Percentiles rank a stretch among this genome's conserved stretches.
These are phyloP conservation scores for Furcasterigmium furcatum DNA, from an alignment of 2,329 filamentous ascomycete species.

Conservation along the genomic window DNA sequence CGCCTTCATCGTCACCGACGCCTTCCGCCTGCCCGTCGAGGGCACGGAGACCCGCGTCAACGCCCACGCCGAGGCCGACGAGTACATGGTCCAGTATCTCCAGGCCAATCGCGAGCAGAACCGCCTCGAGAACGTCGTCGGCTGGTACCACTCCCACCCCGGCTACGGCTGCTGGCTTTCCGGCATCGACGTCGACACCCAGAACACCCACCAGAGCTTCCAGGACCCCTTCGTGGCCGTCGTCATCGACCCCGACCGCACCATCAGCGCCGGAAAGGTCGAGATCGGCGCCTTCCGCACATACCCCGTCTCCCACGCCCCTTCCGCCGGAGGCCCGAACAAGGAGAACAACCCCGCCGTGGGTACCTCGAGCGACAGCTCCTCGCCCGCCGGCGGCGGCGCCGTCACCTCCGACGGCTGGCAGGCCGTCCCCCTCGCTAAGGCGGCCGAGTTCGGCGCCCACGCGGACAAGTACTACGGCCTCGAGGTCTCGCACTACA, in stretches of 20 bases:
- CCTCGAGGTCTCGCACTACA: slow-evolving; percentile 90
- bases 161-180: slow-evolving; percentile 98
- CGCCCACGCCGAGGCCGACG: slow-evolving; percentile 91
- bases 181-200: slow-evolving; percentile 90
- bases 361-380: slow-evolving; percentile 36
- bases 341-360: slow-evolving; percentile 4
- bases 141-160: slow-evolving; percentile 97
- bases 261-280: slow-evolving; percentile 90
- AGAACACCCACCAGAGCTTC: slow-evolving; percentile 80
- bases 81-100: slow-evolving; percentile 91
- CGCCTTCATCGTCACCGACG: slow-evolving; percentile 88
- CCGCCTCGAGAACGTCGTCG: slow-evolving; percentile 85
- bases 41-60: slow-evolving; percentile 99
- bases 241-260: slow-evolving; percentile 91
- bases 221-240: slow-evolving; percentile 92
- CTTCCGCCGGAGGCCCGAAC: slow-evolving; percentile 35
- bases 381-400: slow-evolving; percentile 4
- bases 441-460: slow-evolving; percentile 93
- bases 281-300: slow-evolving; percentile 97
- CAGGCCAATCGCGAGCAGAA: slow-evolving; percentile 71
- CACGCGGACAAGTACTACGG: slow-evolving; percentile 89
- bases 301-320: slow-evolving; percentile 49
- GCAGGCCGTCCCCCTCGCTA: slow-evolving; percentile 82
- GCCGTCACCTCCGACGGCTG: slow-evolving; percentile 50
- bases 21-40: slow-evolving; percentile 90